These are phyloP conservation scores for Colletotrichum incanum DNA, from an alignment of 2,329 filamentous ascomycete genomes.

Conservation along the genomic window DNA sequence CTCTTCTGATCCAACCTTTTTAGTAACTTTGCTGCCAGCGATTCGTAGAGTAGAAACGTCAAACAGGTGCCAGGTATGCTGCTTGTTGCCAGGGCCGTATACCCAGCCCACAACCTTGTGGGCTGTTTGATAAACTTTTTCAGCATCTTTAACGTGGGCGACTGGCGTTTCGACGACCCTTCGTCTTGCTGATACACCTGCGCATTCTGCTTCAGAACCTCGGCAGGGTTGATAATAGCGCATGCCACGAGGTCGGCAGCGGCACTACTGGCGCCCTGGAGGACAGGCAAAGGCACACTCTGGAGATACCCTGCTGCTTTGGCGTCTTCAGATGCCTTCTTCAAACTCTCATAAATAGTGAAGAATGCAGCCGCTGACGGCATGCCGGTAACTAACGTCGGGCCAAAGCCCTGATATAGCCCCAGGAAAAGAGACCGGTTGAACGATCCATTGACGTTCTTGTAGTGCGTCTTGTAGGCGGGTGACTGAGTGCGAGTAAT, in stretches of 20 bases:
- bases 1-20: background rate
- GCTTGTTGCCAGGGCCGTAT: conserved; percentile 20
- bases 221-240: conserved; percentile 44
- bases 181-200: conserved; percentile 33
- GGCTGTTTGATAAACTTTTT: conserved; percentile 13
- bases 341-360: conserved; percentile 43
- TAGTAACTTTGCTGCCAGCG: background rate
- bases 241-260: conserved; percentile 42
- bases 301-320: conserved; percentile 17
- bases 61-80: conserved; percentile 7
- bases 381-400: conserved; percentile 42
- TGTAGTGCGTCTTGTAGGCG: conserved; percentile 41
- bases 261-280: conserved; percentile 41
- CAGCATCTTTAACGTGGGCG: conserved; percentile 5
- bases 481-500: conserved; percentile 45
- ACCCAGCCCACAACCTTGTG: conserved; percentile 13
- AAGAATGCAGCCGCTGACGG: conserved; percentile 44
- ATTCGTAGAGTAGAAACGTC: conserved; percentile 22
- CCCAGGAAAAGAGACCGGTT: conserved; percentile 40
- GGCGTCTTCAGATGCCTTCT: conserved; percentile 16
- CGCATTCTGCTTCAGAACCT: conserved; percentile 46
- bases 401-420: conserved; percentile 45
- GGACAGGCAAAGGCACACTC: conserved; percentile 36
- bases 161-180: background rate
- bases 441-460: conserved; percentile 31